Conservation (phyloP, 129 eudicot species). For the Heracleum sosnowskyi region DNA sequence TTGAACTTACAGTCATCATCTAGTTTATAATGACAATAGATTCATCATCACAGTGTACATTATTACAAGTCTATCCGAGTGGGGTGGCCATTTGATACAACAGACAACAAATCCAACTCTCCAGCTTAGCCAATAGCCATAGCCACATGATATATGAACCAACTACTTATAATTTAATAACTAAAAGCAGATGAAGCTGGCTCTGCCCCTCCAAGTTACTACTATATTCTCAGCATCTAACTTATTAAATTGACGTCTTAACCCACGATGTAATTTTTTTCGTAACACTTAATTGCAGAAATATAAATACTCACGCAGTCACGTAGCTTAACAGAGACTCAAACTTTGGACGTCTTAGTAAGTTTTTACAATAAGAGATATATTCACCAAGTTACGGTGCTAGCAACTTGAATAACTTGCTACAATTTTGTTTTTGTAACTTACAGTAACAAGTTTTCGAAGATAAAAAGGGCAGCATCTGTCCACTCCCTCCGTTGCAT, state of each 20-base stretch:
- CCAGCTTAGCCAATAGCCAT: conserved; percentile 10
- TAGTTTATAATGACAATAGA: neutral
- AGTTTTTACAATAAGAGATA: no score
- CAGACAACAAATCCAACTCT: neutral
- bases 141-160: neutral
- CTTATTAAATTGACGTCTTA: no score
- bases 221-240: neutral
- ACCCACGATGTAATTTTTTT: neutral
- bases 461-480: neutral
- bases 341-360: no score
- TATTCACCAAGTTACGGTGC: no score
- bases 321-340: neutral
- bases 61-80: conserved; percentile 4
- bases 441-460: neutral
- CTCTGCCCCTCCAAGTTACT: neutral
- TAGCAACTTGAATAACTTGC: neutral
- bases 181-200: neutral
- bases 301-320: neutral
- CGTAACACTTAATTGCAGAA: neutral
- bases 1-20: neutral
- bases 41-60: neutral
- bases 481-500: neutral
- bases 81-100: neutral
- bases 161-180: neutral
- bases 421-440: neutral